Base-by-base conservation (phyloP, 2,329 filamentous ascomycete genomes). In the Claviceps sp. region DNA sequence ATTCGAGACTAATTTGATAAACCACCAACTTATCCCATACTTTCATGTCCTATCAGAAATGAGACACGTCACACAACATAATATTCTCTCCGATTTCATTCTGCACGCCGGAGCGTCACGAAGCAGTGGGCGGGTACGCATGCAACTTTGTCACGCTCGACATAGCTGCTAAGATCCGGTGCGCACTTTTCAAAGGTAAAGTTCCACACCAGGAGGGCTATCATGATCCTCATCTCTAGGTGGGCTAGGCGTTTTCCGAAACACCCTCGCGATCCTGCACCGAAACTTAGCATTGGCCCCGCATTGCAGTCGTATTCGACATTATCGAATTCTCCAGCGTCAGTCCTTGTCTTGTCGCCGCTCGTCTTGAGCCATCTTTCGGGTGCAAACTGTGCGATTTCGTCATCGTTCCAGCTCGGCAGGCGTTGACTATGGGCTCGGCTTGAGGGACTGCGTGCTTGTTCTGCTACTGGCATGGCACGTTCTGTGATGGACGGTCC, bases 331-430 rank as follows among this genome's bases (percentile, higher is more conserved):
- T 44, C 37, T 8, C 3, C 34, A 2, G 4, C 18, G 5, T 4
- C 40, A 38, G 48, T 38, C 11, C 24, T 18, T 11, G 38, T 30
- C 26, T 38, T 18, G 26, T 50, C 24, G 30, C 59, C 43, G 34
- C 60, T 45, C 18, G 34, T 60, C 47, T 48, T 51, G 1, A 70
- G 58, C 69, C 69, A 71, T 4, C 67, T 55, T 52, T 71, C 67
- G 0, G 69, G 68, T 22, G 58, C 50, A 45, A 70, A 72, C 0
- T 54, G 44, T 37, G 34, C 56, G 47, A 52, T 55, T 40, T 57
- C 61, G n/a, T 44, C 54, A 37, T 63, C 55, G 3, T 63, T 57
- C 63, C 63, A 59, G 44, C 55, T 18, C 47, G 57, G 52, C 57
- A 64, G 48, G 58, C 60, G 47, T 5, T 53, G 38, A 16, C 55